Evolutionary conservation across 164 flowering plant genomes (phyloP).

Genomic region (Magnolia kwangsiensis): DNA sequence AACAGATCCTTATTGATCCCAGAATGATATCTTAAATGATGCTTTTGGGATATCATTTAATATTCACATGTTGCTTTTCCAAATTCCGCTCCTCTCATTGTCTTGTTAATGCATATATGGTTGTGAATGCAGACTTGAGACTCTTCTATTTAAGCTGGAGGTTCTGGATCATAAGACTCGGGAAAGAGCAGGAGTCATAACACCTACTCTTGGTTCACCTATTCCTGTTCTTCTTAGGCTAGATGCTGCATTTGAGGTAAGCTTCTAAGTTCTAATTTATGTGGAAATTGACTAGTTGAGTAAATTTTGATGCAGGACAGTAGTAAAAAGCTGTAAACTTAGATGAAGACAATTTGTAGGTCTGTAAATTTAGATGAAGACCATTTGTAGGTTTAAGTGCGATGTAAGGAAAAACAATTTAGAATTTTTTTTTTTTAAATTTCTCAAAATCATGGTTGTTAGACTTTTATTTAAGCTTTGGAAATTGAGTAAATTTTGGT

Average conservation of each 20-base stretch:
- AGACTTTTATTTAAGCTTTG: too few species aligned
- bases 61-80: not conserved
- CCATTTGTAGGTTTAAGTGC: too few species aligned
- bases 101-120: not conserved
- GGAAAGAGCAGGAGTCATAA: constrained; percentile 91
- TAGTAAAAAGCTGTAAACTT: constrained; percentile 3
- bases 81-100: not conserved
- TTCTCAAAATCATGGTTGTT: too few species aligned
- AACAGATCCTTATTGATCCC: too few species aligned
- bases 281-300: too few species aligned
- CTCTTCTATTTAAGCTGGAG: constrained; percentile 73
- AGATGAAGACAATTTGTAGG: constrained; percentile 5
- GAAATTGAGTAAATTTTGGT: too few species aligned
- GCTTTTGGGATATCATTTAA: not conserved
- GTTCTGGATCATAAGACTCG: constrained; percentile 90
- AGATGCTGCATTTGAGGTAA: constrained; percentile 14
- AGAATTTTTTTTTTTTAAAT: too few species aligned
- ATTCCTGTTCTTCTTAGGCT: constrained; percentile 59
- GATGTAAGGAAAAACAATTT: too few species aligned
- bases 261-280: not conserved
- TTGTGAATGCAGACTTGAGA: constrained; percentile 55
- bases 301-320: not conserved
- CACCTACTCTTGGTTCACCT: constrained; percentile 80
- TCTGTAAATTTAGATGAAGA: not conserved
- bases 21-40: too few species aligned